Evolutionary conservation across 208 protist species (phyloP).

Genomic region (Trypanosoma cruzi): DNA sequence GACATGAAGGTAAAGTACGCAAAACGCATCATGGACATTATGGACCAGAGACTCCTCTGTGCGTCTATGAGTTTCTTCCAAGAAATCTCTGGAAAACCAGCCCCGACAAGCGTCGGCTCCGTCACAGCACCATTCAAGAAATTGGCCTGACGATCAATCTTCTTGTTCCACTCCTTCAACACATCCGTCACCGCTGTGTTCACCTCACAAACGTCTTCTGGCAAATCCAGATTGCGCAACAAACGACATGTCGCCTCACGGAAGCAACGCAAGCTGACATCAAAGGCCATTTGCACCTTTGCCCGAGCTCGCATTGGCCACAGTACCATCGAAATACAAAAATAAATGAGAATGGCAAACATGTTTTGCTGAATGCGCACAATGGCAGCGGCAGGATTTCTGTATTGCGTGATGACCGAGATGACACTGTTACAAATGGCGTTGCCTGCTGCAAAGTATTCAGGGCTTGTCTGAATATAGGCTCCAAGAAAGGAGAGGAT

Average conservation of each 20-base stretch:
- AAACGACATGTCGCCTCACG: conserved; percentile 75
- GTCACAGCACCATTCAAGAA: conserved; percentile 82
- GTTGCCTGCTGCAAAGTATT: conserved; percentile 87
- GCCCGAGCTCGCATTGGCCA: conserved; percentile 85
- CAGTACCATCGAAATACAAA: conserved; percentile 71
- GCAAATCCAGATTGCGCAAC: conserved; percentile 90
- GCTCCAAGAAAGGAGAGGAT: conserved; percentile 81
- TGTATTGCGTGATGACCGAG: conserved; percentile 87
- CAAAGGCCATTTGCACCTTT: conserved; percentile 85
- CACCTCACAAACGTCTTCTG: conserved; percentile 74
- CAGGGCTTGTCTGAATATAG: conserved; percentile 84
- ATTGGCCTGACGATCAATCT: conserved; percentile 52
- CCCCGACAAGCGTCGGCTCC: conserved; percentile 84
- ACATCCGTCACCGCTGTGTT: conserved; percentile 58
- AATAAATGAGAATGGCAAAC: conserved; percentile 93
- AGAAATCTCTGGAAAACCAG: conserved; percentile 71
- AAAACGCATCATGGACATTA: conserved; percentile 87
- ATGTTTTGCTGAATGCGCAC: conserved; percentile 91
- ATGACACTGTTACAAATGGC: conserved; percentile 88
- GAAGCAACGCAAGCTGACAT: conserved; percentile 80
- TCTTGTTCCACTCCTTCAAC: conserved; percentile 74
- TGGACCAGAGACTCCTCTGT: conserved; percentile 68
- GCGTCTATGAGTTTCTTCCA: conserved; percentile 75
- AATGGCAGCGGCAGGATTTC: conserved; percentile 77
- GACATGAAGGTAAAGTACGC: conserved; percentile 90